A percentile compares a stretch with the other conserved stretches of the same genome.
phyloP scores from a whole-genome alignment of 1,284 basidiomycete species.

The Cryptococcus sp. region DNA sequence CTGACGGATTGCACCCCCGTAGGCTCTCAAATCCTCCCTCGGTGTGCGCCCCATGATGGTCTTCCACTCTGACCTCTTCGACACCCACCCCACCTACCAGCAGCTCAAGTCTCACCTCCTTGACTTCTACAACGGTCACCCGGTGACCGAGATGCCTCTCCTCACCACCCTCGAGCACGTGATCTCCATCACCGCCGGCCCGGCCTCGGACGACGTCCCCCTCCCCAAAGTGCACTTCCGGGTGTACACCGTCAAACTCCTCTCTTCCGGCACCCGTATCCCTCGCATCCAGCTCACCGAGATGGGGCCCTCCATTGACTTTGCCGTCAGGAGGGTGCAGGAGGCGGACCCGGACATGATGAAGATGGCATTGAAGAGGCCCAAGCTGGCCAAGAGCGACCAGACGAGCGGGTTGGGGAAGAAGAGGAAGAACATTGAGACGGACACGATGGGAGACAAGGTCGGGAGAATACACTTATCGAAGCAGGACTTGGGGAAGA shows the following conservation, averaged over 20 bases:
- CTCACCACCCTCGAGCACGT: slow-evolving; percentile 86
- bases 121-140: slow-evolving; percentile 81
- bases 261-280: slow-evolving; percentile 66
- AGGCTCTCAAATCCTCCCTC: slow-evolving; percentile 82
- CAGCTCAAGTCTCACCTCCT: slow-evolving; percentile 90
- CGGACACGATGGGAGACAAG: slow-evolving; percentile 97
- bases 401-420: slow-evolving; percentile 83
- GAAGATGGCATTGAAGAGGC: slow-evolving; percentile 74
- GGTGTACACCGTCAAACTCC: slow-evolving; percentile 73
- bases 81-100: slow-evolving; percentile 82
- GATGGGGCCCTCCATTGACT: slow-evolving; percentile 89
- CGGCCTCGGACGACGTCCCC: slow-evolving; percentile 50
- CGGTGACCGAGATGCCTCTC: slow-evolving; percentile 70
- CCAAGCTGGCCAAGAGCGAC: slow-evolving; percentile 81
- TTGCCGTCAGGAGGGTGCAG: slow-evolving; percentile 71
- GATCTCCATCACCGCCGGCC: slow-evolving; percentile 77
- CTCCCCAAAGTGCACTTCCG: slow-evolving; percentile 85
- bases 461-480: slow-evolving; percentile 85
- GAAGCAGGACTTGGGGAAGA: slow-evolving; percentile 78
- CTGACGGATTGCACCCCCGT: not conserved
- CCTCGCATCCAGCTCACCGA: slow-evolving; percentile 78
- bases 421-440: slow-evolving; percentile 91
- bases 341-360: slow-evolving; percentile 73
- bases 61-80: slow-evolving; percentile 91
- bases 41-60: slow-evolving; percentile 93